phyloP scores from a whole-genome alignment of 306 rosid genomes.

The Bauhinia variegata region DNA sequence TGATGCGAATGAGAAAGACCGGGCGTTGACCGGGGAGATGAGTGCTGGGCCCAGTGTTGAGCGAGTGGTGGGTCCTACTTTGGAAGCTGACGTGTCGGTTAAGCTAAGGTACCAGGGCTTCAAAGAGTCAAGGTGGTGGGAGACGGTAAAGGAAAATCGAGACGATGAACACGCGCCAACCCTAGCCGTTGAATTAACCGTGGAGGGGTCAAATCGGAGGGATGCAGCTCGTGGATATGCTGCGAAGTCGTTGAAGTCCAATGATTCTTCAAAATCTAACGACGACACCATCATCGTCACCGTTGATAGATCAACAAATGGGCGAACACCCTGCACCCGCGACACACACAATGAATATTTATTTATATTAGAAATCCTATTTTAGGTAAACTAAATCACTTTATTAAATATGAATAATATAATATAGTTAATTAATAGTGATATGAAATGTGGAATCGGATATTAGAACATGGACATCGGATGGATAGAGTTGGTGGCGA shows the following conservation, averaged over 20 bases:
- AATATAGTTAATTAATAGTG: too few species aligned
- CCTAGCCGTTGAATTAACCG: conserved; percentile 64
- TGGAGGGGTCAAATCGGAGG: conserved; percentile 72
- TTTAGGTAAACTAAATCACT: too few species aligned
- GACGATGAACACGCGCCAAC: conserved; percentile 87
- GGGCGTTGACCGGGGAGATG: conserved; percentile 85
- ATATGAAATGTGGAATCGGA: too few species aligned
- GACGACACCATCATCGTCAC: conserved; percentile 71
- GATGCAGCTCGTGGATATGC: conserved; percentile 83
- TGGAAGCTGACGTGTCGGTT: conserved; percentile 81
- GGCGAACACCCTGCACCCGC: conserved; percentile 73
- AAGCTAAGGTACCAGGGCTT: conserved; percentile 95
- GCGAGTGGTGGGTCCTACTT: conserved; percentile 74
- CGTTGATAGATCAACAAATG: conserved; percentile 83
- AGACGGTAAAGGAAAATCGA: conserved; percentile 93
- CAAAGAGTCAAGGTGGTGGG: conserved; percentile 81
- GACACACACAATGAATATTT: not conserved
- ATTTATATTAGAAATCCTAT: too few species aligned
- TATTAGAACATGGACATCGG: too few species aligned
- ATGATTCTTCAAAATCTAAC: conserved; percentile 76
- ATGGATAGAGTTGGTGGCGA: too few species aligned
- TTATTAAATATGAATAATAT: too few species aligned
- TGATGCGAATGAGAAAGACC: conserved; percentile 92
- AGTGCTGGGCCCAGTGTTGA: conserved; percentile 66
- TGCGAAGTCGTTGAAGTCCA: conserved; percentile 69